Evolutionary conservation across 2,329 filamentous ascomycete species (phyloP), one percentile per base, ranked within the genome.

Genomic region (Elsinoe necatrix): DNA sequence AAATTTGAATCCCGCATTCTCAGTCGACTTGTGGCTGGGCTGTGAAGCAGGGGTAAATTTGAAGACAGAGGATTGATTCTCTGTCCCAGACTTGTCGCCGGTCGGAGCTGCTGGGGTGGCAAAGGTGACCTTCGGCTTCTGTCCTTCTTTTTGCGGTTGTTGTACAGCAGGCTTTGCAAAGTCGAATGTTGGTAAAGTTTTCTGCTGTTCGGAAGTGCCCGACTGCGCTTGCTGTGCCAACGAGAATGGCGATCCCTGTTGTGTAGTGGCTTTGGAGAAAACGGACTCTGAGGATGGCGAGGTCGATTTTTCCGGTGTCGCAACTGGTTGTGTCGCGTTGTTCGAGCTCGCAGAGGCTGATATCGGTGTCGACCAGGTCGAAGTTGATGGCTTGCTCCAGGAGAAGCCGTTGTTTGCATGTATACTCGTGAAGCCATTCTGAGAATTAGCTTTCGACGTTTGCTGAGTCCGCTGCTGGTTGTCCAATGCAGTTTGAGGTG

Each of bases 311-410:
- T 16, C 7, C 7, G 31, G 12, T 18, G 34, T 52, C 6, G 6
- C 39, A 8, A 6, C 21, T 11, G 48, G 5, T 23, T 35, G 29
- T 14, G 31, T 12, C 11, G 20, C 18, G 20, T 51, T 51, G 12
- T 18, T 18, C 14, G 41, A 34, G 21, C 8, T 27, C 5, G 42
- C 14, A 25, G 39, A 11, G n/a, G 41, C 25, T 1, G 41, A 56
- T 27, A 56, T 25, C 11, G 54, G 54, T 14, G 39, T 56, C 12
- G 54, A 56, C 54, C 54, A 56, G 8, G 41, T 27, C 27, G 54
- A 56, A 16, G 54, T 6, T n/a, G 54, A 23, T 14, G 54, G 54
- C 42, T 56, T 56, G 35, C 11, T 21, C 54, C 54, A 56, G 12
- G 54, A 37, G 16, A 52, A 37, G 29, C 20, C 31, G 21, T 23